Base-by-base conservation (phyloP, 2,329 filamentous ascomycete species). In the Clarireedia hainanense region DNA sequence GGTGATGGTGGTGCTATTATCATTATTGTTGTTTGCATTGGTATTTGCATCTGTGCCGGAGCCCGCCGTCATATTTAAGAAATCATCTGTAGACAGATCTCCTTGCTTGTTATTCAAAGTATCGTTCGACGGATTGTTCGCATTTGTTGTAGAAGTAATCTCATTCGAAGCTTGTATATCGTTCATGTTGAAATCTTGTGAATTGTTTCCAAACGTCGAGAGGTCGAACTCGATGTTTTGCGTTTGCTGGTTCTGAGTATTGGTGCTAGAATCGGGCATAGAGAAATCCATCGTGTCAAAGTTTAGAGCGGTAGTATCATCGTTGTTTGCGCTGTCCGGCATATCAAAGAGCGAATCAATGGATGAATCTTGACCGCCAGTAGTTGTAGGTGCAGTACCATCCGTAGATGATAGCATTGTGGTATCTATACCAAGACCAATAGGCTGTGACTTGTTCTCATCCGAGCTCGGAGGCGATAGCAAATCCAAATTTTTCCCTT, bases 131-230 rank as follows among this genome's bases (percentile, higher is more conserved):
- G 47, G 37, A 50, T 57, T 58, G 7, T 56, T 61, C 34, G 49
- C 24, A 26, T 57, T 59, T 20, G 56, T 60, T 17, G 26, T 54
- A 26, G 57, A 45, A 10, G 43, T 59, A 10, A 61, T 40, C n/a
- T 61, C 60, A 14, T 60, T 58, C 7, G 58, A 50, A 27, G 53
- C 54, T 37, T 63, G 58, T 17, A 63, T 24, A 43, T 68, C 62
- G 69, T 61, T 71, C 73, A 62, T 71, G 67, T 58, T 75, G 67
- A 52, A 75, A 62, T 55, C 74, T 68, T 39, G 74, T 67, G 6
- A 72, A 63, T 53, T 52, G 43, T 61, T 64, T 27, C 64, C 65
- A 58, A 68, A 68, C 9, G 60, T 65, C 2, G 63, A 65, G 4
- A 68, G 57, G 55, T 69, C 67, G 46, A 68, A 66, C 9, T 66